Percentiles rank a stretch among this genome's conserved stretches.
Conservation (phyloP, 2,329 filamentous ascomycete species). For the Trichoderma breve region DNA sequence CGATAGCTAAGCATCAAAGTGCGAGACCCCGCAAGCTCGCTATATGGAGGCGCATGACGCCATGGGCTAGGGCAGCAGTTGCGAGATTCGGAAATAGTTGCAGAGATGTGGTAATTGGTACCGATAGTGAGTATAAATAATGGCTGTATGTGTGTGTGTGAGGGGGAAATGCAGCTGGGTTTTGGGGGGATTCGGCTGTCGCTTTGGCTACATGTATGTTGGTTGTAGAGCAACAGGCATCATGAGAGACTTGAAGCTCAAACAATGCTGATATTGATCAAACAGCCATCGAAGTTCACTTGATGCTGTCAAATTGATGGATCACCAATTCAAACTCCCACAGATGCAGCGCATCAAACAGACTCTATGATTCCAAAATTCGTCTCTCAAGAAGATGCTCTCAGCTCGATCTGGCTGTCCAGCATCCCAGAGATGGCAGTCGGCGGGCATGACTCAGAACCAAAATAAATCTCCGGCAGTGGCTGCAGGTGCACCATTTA, state of each 20-base stretch:
- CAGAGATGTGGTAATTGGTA: no score
- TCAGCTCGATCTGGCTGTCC: background rate
- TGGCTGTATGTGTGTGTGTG: no score
- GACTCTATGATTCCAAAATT: background rate
- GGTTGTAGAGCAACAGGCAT: background rate
- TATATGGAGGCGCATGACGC: constrained; percentile 10
- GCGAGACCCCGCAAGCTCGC: constrained; percentile 12
- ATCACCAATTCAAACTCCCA: background rate
- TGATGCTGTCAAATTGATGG: background rate
- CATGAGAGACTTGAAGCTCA: background rate
- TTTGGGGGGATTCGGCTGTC: background rate
- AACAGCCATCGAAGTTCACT: background rate
- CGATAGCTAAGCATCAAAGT: background rate
- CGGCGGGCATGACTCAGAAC: background rate
- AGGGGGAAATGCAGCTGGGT: background rate
- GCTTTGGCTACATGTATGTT: no score
- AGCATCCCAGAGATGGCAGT: background rate
- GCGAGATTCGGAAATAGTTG: background rate
- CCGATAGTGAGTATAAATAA: background rate
- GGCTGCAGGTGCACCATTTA: background rate
- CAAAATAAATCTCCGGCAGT: background rate
- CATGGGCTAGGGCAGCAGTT: background rate
- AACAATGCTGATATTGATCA: background rate
- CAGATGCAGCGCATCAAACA: background rate
- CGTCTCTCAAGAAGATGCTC: background rate